phyloP scores from a whole-genome alignment of 768 basidiomycete species.

The Rhizopogon salebrosus region DNA sequence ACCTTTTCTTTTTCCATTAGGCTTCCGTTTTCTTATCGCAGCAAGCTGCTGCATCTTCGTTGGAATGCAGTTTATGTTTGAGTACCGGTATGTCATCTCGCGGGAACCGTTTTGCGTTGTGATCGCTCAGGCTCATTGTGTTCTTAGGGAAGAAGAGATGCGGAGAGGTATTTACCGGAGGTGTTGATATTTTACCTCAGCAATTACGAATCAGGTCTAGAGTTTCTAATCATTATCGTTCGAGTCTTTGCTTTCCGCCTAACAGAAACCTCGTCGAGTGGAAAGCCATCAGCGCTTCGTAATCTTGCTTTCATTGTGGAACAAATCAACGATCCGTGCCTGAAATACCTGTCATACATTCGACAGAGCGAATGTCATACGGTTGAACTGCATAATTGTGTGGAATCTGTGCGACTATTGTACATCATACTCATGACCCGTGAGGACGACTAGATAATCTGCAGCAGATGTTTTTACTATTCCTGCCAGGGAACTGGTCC shows the following conservation, averaged over 20 bases:
- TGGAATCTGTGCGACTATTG: no score
- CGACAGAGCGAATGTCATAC: no score
- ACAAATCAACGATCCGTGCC: background rate
- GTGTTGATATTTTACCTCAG: slow-evolving; percentile 26
- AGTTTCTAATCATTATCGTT: background rate
- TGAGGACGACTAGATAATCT: no score
- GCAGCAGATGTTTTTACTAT: no score
- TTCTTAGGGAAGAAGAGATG: slow-evolving; percentile 64
- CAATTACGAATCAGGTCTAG: background rate
- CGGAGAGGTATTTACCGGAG: slow-evolving; percentile 54
- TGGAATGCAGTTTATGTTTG: slow-evolving; percentile 90
- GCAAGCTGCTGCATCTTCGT: slow-evolving; percentile 69
- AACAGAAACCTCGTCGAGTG: background rate
- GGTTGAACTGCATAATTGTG: no score
- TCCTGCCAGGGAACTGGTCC: no score
- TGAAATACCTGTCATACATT: background rate
- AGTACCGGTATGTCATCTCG: slow-evolving; percentile 66
- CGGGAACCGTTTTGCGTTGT: background rate
- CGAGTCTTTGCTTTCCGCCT: background rate
- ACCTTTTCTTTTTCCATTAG: slow-evolving; percentile 29
- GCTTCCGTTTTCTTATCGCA: slow-evolving; percentile 57
- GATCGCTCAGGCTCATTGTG: slow-evolving; percentile 5
- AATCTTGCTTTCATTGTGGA: background rate
- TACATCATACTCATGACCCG: no score
- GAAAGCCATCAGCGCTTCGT: background rate